Base-by-base conservation (phyloP, 2,329 filamentous ascomycete species). In the Colletotrichum echinochloae region DNA sequence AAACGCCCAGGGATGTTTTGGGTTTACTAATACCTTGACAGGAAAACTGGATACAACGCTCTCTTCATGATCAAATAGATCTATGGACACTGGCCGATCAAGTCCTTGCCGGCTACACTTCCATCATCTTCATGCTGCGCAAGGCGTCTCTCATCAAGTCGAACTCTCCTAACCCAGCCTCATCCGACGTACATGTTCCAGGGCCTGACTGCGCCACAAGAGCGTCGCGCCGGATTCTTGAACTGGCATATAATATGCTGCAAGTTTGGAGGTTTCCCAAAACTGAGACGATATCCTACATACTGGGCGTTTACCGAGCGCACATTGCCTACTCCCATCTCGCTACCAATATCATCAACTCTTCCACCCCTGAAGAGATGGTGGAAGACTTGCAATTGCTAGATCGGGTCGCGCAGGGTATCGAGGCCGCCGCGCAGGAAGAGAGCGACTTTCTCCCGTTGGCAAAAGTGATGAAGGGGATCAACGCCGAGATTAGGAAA, bases 51-150 rank as follows among this genome's bases (percentile, higher is more conserved):
- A 57, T 78, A 2, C 72, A 73, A 4, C 70, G 70, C 12, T 70
- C 72, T 5, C 70, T 71, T 1, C 60, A 74, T 0, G 74, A 75
- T 16, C 71, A 75, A 28, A 67, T 73, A 3, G 73, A 79, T 2
- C 66, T 74, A 0, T 79, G 78, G 78, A 67, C 73, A 0, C 66
- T 79, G 0, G 68, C 67, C 6, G 76, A 80, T 20, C 73, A 77
- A 28, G 57, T 77, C 3, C 68, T 80, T 0, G 75, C 75, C 0
- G 76, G 77, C 14, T 77, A 78, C 35, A 78, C 77, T 3, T 76
- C 74, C 65, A 76, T 79, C 57, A 75, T 80, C 33, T 79, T 79
- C 72, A 80, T 80, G 78, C 77, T 80, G 26, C 74, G 78, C 56
- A 80, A 79, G 57, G 75, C 72, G 11, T 57, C 64, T 0, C 54